These are phyloP conservation scores for Aspergillus texensis DNA, from an alignment of 2,329 filamentous ascomycete genomes.

Conservation along the genomic window DNA sequence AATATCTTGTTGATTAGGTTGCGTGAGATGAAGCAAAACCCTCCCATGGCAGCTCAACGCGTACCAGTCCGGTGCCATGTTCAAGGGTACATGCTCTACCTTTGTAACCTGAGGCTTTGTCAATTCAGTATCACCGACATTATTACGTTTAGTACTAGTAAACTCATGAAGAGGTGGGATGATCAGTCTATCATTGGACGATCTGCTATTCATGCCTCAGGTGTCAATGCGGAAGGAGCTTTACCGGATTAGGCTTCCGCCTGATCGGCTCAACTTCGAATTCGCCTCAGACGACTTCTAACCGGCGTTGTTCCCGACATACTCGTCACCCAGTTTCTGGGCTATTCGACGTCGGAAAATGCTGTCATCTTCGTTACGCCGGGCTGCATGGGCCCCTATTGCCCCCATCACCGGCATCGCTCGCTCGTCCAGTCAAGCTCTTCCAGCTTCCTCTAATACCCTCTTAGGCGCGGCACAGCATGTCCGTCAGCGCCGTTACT, in stretches of 20 bases:
- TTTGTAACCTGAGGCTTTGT: background rate
- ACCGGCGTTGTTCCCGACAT: conserved; percentile 29
- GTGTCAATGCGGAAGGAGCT: conserved; percentile 12
- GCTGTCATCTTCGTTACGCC: conserved; percentile 51
- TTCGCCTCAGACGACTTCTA: conserved; percentile 35
- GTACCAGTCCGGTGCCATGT: background rate
- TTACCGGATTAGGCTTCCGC: conserved; percentile 35
- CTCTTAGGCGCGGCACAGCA: conserved; percentile 36
- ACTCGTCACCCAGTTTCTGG: conserved; percentile 28
- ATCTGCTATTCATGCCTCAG: conserved; percentile 23
- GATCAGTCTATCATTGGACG: conserved; percentile 10
- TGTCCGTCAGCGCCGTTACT: conserved; percentile 51
- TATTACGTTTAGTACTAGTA: background rate
- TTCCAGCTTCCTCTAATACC: conserved; percentile 34
- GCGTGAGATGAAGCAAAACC: background rate
- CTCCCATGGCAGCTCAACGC: background rate
- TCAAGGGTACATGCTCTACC: background rate
- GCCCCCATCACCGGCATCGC: conserved; percentile 36
- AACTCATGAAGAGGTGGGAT: background rate
- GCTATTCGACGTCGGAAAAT: conserved; percentile 34
- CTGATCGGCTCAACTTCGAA: conserved; percentile 40
- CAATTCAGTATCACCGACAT: background rate
- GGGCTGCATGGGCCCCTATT: conserved; percentile 45
- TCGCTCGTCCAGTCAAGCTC: conserved; percentile 33
- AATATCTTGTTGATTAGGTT: background rate